Conservation (phyloP, 352 stramenopile genomes). For the Globisporangium mamillatum region DNA sequence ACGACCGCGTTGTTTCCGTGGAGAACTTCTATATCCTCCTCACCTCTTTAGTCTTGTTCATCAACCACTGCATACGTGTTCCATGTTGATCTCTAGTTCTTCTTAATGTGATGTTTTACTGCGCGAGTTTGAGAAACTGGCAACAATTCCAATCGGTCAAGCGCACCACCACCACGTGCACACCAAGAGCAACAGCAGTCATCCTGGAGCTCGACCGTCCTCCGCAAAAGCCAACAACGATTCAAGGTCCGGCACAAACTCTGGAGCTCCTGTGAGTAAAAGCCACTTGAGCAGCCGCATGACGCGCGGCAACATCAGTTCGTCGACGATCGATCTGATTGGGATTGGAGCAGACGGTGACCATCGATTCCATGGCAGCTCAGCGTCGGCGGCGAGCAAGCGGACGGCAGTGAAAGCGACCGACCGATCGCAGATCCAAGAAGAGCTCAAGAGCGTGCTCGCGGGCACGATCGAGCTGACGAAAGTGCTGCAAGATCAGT, state of each 20-base stretch:
- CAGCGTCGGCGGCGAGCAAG: conserved; percentile 13
- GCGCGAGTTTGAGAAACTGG: conserved; percentile 70
- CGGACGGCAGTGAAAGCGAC: conserved; percentile 27
- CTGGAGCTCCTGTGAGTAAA: neutral
- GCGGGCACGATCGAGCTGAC: conserved; percentile 65
- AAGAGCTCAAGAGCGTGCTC: conserved; percentile 66
- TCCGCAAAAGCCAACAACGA: conserved; percentile 8
- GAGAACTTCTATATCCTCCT: conserved; percentile 77
- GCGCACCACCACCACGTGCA: conserved; percentile 16
- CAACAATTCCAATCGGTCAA: conserved; percentile 60
- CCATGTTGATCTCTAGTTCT: neutral
- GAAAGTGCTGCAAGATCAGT: conserved; percentile 69
- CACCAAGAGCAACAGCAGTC: conserved; percentile 9
- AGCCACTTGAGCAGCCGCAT: neutral
- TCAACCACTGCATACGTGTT: neutral
- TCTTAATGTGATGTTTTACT: conserved; percentile 55
- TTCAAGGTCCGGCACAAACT: neutral
- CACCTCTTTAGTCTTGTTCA: neutral
- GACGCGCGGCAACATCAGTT: neutral
- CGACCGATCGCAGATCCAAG: conserved; percentile 59
- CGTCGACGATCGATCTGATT: neutral
- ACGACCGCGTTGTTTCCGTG: conserved; percentile 57
- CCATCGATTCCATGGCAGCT: conserved; percentile 5
- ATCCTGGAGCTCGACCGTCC: neutral
- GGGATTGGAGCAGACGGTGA: conserved; percentile 1